A percentile compares a stretch with the other conserved stretches of the same genome.
Conservation (phyloP, 495 filamentous ascomycete species). For the Aspergillus affinis region DNA sequence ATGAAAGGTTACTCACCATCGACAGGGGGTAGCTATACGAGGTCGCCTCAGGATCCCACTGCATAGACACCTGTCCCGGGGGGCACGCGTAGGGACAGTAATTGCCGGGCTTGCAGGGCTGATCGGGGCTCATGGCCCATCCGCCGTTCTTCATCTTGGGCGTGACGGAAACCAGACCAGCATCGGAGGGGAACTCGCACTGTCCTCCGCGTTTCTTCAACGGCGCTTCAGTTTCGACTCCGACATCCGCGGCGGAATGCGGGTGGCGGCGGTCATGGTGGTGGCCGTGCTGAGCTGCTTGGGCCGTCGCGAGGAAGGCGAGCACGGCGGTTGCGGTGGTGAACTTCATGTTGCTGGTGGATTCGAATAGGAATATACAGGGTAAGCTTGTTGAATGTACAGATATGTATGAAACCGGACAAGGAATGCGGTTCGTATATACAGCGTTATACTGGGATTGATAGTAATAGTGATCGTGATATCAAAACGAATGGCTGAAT, state of each 20-base stretch:
- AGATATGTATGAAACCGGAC: constrained; percentile 8
- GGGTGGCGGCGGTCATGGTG: constrained; percentile 35
- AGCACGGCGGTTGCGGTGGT: constrained; percentile 47
- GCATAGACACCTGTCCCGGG: constrained; percentile 71
- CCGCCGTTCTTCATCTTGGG: constrained; percentile 66
- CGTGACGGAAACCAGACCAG: constrained; percentile 67
- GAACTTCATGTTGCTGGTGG: constrained; percentile 37
- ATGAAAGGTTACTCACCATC: too few species aligned
- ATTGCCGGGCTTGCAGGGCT: constrained; percentile 64
- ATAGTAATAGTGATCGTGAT: neutral
- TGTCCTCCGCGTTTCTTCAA: constrained; percentile 46
- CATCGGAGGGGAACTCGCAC: constrained; percentile 67
- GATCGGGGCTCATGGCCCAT: constrained; percentile 81
- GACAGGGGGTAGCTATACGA: constrained; percentile 68
- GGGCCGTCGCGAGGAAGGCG: constrained; percentile 58
- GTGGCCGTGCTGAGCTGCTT: constrained; percentile 39
- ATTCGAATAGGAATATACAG: neutral
- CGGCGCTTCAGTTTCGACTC: constrained; percentile 7
- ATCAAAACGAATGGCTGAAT: constrained; percentile 6
- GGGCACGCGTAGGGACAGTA: constrained; percentile 82
- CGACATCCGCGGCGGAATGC: constrained; percentile 20
- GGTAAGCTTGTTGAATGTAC: neutral
- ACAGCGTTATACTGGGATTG: neutral
- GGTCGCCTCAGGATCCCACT: constrained; percentile 73
- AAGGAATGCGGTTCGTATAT: constrained; percentile 25